phyloP scores from a whole-genome alignment of 805 yeast species.

The Monosporozyma siamensis region DNA sequence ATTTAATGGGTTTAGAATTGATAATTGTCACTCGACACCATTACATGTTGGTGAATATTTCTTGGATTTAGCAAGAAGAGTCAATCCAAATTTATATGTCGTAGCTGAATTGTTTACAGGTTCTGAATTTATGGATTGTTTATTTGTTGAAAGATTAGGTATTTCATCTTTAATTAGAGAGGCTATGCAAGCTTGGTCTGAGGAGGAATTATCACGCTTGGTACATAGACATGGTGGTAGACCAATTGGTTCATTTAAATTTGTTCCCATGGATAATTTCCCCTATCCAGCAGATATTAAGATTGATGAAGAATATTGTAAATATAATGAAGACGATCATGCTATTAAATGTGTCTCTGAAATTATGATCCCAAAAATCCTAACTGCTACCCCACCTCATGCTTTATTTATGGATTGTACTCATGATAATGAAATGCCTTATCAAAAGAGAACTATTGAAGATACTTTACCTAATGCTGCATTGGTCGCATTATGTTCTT shows the following conservation, averaged over 20 bases:
- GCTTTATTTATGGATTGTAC: conserved; percentile 97
- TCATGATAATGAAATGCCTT: conserved; percentile 88
- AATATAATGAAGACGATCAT: conserved; percentile 9
- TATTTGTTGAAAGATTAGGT: conserved; percentile 85
- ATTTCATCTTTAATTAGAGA: conserved; percentile 85
- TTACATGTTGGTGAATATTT: conserved; percentile 85
- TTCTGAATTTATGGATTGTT: conserved; percentile 79
- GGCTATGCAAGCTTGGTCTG: conserved; percentile 95
- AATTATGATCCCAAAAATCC: conserved; percentile 54
- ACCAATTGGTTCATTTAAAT: conserved; percentile 85
- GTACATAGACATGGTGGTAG: conserved; percentile 91
- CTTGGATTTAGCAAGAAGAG: conserved; percentile 77
- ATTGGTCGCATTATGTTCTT: conserved; percentile 81
- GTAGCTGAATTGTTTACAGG: conserved; percentile 95
- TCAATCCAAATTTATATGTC: conserved; percentile 78
- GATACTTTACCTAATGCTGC: conserved; percentile 96
- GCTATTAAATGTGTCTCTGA: conserved; percentile 40
- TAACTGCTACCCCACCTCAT: conserved; percentile 71
- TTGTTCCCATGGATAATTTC: conserved; percentile 67
- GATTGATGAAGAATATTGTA: conserved; percentile 27
- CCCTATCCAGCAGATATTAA: conserved; percentile 52
- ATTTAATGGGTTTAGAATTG: conserved; percentile 86
- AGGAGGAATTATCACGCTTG: conserved; percentile 72
- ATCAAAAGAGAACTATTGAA: conserved; percentile 82
- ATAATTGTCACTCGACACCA: conserved; percentile 95